Evolutionary conservation across 1,284 basidiomycete species (phyloP), one percentile per base, ranked within the genome.

Genomic region (Apiotrichum brassicae): DNA sequence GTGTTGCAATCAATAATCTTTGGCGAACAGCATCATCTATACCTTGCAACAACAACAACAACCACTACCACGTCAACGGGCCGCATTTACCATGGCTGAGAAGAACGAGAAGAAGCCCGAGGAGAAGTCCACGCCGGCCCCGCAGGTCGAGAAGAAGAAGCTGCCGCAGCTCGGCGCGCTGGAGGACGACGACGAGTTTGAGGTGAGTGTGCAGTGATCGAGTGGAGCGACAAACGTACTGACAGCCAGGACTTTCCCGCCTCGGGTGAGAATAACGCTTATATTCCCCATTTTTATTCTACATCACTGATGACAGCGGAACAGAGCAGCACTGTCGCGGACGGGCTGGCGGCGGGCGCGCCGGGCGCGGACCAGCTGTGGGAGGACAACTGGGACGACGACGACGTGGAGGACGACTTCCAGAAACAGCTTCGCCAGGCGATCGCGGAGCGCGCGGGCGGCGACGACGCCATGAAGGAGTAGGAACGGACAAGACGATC

Each of bases 341-440:
- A 71, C 40, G 60, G 65, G 1, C 51, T 73, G 20, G 59, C 56
- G 25, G 58, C 51, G n/a, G 43, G 43, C 23, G 56, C 52, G 20
- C 56, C 62, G 13, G 57, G 63, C 40, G 58, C 58, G 18, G 65
- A 68, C 45, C 66, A 92, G 67, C 77, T 97, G 26, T 98, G 94
- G 94, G 93, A 97, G 77, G 94, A 97, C 65, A 97, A 97, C 71
- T 98, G 94, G 94, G 94, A 98, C 66, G 94, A 98, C 65, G 94
- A 98, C 74, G 93, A 97, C 72, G 85, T 95, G 55, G 94, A 95
- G 70, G 93, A 97, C 66, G 91, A 97, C 62, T 98, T 97, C 70
- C 93, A 90, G 65, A 84, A 88, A 51, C 91, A 95, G 73, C 76
- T 98, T 62, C 82, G 94, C 26, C 48, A 48, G 39, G 69, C 69